A percentile compares a stretch with the other conserved stretches of the same genome.
phyloP scores from a whole-genome alignment of 108 stramenopile species.

The Cyclotella distinguenda region DNA sequence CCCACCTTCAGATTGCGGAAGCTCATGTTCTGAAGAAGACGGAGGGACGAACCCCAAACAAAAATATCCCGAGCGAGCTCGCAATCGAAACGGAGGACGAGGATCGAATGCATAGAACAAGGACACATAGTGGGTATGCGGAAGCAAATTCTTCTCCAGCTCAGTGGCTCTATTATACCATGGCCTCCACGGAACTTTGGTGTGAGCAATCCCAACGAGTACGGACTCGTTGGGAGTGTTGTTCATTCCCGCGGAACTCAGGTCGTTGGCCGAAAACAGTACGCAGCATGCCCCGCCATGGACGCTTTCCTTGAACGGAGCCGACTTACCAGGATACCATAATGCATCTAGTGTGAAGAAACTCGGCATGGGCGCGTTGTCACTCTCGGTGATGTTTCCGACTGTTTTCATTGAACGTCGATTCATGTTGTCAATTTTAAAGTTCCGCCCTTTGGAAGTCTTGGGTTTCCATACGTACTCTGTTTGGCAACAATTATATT shows the following conservation, averaged over 20 bases:
- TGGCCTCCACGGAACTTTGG: slow-evolving; percentile 40
- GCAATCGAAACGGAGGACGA: slow-evolving; percentile 38
- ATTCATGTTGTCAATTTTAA: slow-evolving; percentile 24
- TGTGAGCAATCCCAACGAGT: slow-evolving; percentile 46
- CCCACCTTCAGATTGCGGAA: slow-evolving; percentile 25
- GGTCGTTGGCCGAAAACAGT: slow-evolving; percentile 21
- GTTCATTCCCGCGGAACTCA: slow-evolving; percentile 10
- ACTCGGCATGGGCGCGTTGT: slow-evolving; percentile 17
- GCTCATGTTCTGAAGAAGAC: not conserved
- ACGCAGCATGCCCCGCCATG: slow-evolving; percentile 50
- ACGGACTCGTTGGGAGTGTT: slow-evolving; percentile 20
- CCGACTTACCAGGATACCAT: slow-evolving; percentile 33
- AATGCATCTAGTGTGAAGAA: slow-evolving; percentile 30
- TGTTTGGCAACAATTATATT: not conserved
- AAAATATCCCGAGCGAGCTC: slow-evolving; percentile 47
- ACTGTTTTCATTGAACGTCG: slow-evolving; percentile 31
- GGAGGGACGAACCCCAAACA: slow-evolving; percentile 39
- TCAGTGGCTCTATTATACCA: slow-evolving; percentile 34
- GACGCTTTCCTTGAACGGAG: slow-evolving; percentile 35
- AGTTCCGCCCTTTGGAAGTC: slow-evolving; percentile 21
- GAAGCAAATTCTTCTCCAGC: slow-evolving; percentile 26
- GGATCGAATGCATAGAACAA: slow-evolving; percentile 48
- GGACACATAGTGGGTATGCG: slow-evolving; percentile 45
- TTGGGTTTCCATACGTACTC: slow-evolving; percentile 35
- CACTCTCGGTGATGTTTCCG: slow-evolving; percentile 23